Conservation (phyloP, 2,329 filamentous ascomycete genomes). For the Penicillium sp. region DNA sequence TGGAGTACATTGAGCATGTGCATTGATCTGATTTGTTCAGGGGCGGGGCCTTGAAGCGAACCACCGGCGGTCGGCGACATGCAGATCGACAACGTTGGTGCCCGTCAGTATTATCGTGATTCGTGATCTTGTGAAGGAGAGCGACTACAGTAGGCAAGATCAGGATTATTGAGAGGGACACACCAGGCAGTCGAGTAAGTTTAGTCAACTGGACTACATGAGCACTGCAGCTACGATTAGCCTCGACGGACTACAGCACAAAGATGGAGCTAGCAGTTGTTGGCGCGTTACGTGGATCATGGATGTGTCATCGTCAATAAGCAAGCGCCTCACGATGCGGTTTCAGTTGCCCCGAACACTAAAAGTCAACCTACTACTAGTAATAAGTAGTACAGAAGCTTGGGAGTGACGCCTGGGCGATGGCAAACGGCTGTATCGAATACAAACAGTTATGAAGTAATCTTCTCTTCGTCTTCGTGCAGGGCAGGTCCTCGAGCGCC, state of each 20-base stretch:
- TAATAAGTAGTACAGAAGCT: too few species aligned
- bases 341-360: conserved; percentile 3
- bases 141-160: background rate
- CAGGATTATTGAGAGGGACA: background rate
- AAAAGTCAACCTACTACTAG: background rate
- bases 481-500: background rate
- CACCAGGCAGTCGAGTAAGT: background rate
- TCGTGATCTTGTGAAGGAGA: background rate
- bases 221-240: too few species aligned
- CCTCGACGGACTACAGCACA: background rate
- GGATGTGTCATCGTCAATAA: background rate
- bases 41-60: conserved; percentile 5
- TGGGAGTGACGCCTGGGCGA: background rate
- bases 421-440: background rate
- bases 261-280: background rate
- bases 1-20: background rate
- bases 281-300: background rate
- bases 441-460: background rate
- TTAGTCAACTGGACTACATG: background rate
- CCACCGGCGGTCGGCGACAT: conserved; percentile 2
- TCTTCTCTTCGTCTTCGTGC: background rate
- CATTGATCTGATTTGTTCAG: conserved; percentile 7
- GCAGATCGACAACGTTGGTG: conserved; percentile 11
- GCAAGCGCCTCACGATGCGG: conserved; percentile 2
- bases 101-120: background rate